These are phyloP conservation scores for Ustilaginoidea virens DNA, from an alignment of 2,329 filamentous ascomycete genomes.

Conservation along the genomic window DNA sequence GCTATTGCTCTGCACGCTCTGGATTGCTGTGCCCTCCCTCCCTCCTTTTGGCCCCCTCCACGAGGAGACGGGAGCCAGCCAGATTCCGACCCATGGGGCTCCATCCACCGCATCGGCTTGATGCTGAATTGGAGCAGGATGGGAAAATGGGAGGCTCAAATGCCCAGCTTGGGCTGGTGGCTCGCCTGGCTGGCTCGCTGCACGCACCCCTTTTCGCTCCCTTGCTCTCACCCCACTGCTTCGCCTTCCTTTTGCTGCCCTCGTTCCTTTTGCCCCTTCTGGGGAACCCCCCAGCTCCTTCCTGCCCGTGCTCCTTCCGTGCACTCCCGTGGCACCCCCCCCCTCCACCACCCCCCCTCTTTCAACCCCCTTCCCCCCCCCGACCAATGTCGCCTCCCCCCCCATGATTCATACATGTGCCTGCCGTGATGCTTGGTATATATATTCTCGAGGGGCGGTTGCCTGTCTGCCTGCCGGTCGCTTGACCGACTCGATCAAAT, in stretches of 20 bases:
- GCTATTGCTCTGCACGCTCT: too few species aligned
- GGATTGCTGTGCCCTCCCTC: too few species aligned
- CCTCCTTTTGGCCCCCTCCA: conserved; percentile 1
- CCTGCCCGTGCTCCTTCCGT: not conserved
- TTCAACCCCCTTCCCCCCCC: not conserved
- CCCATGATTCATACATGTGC: conserved; percentile 11
- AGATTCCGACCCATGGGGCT: too few species aligned
- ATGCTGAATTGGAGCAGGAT: too few species aligned
- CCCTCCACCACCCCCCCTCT: not conserved
- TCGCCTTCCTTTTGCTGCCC: too few species aligned
- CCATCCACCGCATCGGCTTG: too few species aligned
- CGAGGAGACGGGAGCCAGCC: too few species aligned
- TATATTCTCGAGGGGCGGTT: conserved; percentile 6
- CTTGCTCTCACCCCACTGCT: too few species aligned
- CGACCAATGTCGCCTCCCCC: not conserved
- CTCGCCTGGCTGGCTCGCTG: too few species aligned
- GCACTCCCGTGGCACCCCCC: conserved; percentile 1
- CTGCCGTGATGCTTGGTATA: conserved; percentile 10
- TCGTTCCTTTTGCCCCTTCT: conserved; percentile 2
- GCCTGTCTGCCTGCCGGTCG: not conserved
- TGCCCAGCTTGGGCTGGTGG: too few species aligned
- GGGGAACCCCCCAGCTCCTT: conserved; percentile 1
- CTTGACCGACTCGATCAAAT: not conserved
- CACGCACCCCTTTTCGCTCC: too few species aligned
- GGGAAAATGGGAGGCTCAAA: too few species aligned